phyloP scores from a whole-genome alignment of 352 stramenopile species.

The Chrysophaeum taylorii region DNA sequence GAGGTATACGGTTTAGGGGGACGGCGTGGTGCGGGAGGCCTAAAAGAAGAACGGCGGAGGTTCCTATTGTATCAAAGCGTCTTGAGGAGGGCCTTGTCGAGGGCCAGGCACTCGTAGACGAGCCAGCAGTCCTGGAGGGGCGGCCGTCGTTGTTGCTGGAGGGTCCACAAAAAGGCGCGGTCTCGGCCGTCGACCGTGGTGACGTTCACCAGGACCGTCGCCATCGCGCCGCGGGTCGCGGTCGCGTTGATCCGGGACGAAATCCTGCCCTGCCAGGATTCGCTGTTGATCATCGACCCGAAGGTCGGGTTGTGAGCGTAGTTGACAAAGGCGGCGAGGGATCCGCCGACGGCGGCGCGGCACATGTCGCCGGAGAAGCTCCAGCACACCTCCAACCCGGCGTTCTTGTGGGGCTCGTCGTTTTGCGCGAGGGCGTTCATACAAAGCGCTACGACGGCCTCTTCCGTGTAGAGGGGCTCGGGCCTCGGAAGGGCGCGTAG shows the following conservation, averaged over 20 bases:
- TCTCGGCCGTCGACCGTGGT: slow-evolving; percentile 22
- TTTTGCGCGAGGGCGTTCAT: slow-evolving; percentile 37
- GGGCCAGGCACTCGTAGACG: slow-evolving; percentile 44
- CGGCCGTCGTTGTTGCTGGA: slow-evolving; percentile 42
- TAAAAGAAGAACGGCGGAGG: no score
- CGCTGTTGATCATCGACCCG: slow-evolving; percentile 35
- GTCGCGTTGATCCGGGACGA: slow-evolving; percentile 36
- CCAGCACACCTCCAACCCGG: slow-evolving; percentile 40
- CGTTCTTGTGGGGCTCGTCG: slow-evolving; percentile 30
- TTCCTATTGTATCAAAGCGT: no score
- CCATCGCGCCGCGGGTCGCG: slow-evolving; percentile 38
- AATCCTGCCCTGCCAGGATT: slow-evolving; percentile 32
- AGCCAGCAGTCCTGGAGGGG: slow-evolving; percentile 43
- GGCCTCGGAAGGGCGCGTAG: neutral
- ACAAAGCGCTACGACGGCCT: slow-evolving; percentile 36
- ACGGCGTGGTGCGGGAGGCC: no score
- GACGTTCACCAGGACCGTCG: slow-evolving; percentile 42
- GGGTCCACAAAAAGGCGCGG: slow-evolving; percentile 29
- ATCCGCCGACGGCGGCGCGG: slow-evolving; percentile 37
- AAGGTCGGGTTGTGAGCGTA: slow-evolving; percentile 47
- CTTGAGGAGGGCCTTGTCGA: slow-evolving; percentile 34
- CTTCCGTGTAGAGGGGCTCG: slow-evolving; percentile 5
- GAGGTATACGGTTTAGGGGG: no score
- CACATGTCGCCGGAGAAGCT: slow-evolving; percentile 43
- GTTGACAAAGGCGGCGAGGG: slow-evolving; percentile 37